Conservation (phyloP, 768 basidiomycete species). For the Mycena indigotica region DNA sequence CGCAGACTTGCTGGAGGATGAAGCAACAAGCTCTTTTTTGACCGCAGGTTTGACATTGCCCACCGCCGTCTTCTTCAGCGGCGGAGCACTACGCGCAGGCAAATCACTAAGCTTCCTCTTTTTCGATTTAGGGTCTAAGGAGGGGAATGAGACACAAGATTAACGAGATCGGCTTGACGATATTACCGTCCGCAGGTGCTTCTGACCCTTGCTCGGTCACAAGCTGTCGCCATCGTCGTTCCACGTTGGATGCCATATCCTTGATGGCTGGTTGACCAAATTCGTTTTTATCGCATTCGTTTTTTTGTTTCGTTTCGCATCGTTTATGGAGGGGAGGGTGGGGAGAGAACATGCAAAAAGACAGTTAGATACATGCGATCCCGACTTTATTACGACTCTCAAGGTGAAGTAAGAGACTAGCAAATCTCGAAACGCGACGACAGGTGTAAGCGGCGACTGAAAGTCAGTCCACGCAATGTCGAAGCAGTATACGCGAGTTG, state of each 20-base stretch:
- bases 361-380: constrained; percentile 70
- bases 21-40: constrained; percentile 58
- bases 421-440: constrained; percentile 15
- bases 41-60: constrained; percentile 45
- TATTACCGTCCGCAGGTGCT: constrained; percentile 63
- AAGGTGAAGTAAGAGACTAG: constrained; percentile 30
- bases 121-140: constrained; percentile 63
- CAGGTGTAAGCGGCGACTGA: constrained; percentile 4
- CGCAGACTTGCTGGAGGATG: constrained; percentile 28
- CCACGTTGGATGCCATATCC: constrained; percentile 90
- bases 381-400: constrained; percentile 39
- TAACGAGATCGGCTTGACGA: constrained; percentile 30
- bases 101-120: constrained; percentile 74
- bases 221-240: constrained; percentile 77
- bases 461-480: constrained; percentile 23
- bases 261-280: constrained; percentile 71
- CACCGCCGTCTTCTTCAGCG: constrained; percentile 68
- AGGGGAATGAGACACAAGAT: constrained; percentile 11
- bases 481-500: constrained; percentile 6
- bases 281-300: constrained; percentile 6
- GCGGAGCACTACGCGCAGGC: constrained; percentile 51
- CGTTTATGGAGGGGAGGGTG: constrained; percentile 32
- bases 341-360: constrained; percentile 42
- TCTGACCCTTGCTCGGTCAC: constrained; percentile 45
- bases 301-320: no score